Base-by-base conservation (phyloP, 352 stramenopile genomes). In the Phytophthora nicotianae region DNA sequence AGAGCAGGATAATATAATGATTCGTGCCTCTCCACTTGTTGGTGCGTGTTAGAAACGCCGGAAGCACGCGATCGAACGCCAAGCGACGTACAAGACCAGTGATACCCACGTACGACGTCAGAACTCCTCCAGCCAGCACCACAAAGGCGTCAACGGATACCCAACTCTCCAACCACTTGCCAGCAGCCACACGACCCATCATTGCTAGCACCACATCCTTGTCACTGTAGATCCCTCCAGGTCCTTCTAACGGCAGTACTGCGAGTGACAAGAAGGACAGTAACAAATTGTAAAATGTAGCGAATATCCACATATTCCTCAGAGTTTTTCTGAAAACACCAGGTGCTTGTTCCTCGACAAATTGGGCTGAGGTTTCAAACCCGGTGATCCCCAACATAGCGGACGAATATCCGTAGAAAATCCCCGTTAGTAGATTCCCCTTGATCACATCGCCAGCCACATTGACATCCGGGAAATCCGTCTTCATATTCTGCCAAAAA, bases 361-460 rank as follows among this genome's bases (percentile, higher is more conserved):
- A 97, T 62, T 97, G 89, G 5, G 88, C 87, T 45, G 82, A 93
- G 0, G 85, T 96, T 73, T 98, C 91, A 52, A 98, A 98, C 21
- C 91, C 91, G 13, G 82, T 95, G 53, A 97, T 92, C 49, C 91
- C 91, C 17, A 98, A 74, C 86, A 98, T 96, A 3, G 90, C 89
- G 10, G 79, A 85, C 24, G 72, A 81, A 50, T 89, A 91, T 38
- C 88, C 88, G 49, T 88, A 96, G 59, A 92, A 92, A 21, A 92
- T 73, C 4, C 81, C 84, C 0, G 78, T 88, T 24, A 81, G 33
- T 27, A 86, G 21, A 43, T 84, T 88, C 16, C 81, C 80, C 40
- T 87, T 73, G 0, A 95, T 67, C 27, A 75, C 32, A 6, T 74
- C 49, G 0, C 61, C 68, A 0, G 69, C 72, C 2, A 81, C 67